Base-by-base conservation (phyloP, 768 basidiomycete species). In the Suillus decipiens region DNA sequence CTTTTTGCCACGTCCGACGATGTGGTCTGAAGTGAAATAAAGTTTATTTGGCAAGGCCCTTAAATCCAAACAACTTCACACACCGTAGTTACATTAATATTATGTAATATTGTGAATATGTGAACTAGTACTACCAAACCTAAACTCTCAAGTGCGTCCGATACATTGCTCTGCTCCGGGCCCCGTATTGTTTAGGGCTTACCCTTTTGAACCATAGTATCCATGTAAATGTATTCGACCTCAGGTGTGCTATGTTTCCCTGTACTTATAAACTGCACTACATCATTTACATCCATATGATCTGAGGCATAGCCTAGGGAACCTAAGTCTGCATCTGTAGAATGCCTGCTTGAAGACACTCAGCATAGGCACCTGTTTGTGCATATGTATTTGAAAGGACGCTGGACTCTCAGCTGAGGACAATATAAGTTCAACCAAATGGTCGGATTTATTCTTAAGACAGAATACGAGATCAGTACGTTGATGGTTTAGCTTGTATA, bases 291-390 rank as follows among this genome's bases (percentile, higher is more conserved):
- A 12, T 2, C 22, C 12, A n/a, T 19, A 68, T 64, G 45, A 59
- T 19, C 55, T 61, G 62, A 24, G 73, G 77, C 24, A 72, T 73
- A 11, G 78, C 81, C 2, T 61, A n/a, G 67, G 74, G 59, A 78
- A 66, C 71, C 79, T 76, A 73, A 81, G 55, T 76, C 80, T 17
- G 68, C 73, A 24, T 75, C 80, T 5, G 73, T 78, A 3, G 81
- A 84, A 56, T 79, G 77, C 57, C 79, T 89, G 39, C 75, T 90
- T 39, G 75, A 82, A 9, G 83, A 82, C 82, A 85, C 12, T 82
- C 83, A 15, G 72, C 78, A 8, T 73, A 80, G 17, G 71, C 76
- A 24, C 22, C 70, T 76, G 33, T 81, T 83, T 64, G 60, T 75
- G 24, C 72, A 73, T 36, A 71, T 4, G 45, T 77, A 82, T 47